Evolutionary conservation across 371 early-diverging fungal species (phyloP), one percentile per base, ranked within the genome.

Genomic region (Massospora cicadina): DNA sequence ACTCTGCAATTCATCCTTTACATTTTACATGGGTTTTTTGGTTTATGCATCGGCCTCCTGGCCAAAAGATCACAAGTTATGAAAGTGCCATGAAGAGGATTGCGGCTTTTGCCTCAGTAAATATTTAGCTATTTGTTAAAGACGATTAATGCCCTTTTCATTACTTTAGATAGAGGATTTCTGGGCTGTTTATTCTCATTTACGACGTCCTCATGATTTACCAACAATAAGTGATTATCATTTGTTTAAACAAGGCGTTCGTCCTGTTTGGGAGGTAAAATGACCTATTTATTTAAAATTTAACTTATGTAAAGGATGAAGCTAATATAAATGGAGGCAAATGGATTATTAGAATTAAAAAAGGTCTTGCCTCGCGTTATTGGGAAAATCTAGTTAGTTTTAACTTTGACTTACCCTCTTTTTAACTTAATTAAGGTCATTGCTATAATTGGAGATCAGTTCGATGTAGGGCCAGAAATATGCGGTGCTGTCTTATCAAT

Each of bases 401-500:
- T 2, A 55, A 25, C 2, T n/a, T 64, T 5, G n/a, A 64, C 30
- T 61, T 28, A 53, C 24, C 56, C 0, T 60, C 30, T 62, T 28
- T 17, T 63, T 12, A 30, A 1, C 54, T 0, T 61, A 28, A 32
- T 55, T n/a, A 63, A 86, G 88, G 74, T 88, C 1, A 78, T 95
- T 77, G 95, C 93, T 23, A 81, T 94, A 26, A 83, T 93, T 71
- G 93, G 93, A 24, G 91, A 91, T 59, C 90, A 90, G 67, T 94
- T 95, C 72, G 88, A 89, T 64, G 88, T 88, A 1, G 85, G 86
- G 2, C 78, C 81, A 43, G 94, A 95, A 71, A 88, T 97, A 33
- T 94, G 94, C 72, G 98, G 98, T 5, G 83, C 87, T n/a, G 96
- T 97, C 21, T 74, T 97, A 65, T 93, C 94, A 27, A 90, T 97